Conservation (phyloP, 2,329 filamentous ascomycete genomes). For the Venturiaceae sp. region DNA sequence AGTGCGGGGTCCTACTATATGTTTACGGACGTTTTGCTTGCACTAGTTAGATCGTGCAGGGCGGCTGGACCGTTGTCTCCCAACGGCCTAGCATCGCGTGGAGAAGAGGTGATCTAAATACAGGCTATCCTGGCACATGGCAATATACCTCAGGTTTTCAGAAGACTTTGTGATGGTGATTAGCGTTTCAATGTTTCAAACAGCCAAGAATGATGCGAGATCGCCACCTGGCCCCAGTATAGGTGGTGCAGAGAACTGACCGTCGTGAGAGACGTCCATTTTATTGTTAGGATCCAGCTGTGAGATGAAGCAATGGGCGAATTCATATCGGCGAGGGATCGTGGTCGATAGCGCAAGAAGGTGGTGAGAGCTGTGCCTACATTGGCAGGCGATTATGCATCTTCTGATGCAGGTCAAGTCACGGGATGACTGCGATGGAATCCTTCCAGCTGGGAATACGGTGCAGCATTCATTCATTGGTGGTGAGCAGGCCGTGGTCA, state of each 20-base stretch:
- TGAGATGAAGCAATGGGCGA: not conserved
- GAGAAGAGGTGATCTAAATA: not conserved
- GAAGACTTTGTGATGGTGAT: too few species aligned
- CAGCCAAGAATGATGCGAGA: not conserved
- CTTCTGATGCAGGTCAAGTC: not conserved
- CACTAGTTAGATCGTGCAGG: not conserved
- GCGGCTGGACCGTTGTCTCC: not conserved
- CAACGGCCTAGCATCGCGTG: not conserved
- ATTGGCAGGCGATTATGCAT: not conserved
- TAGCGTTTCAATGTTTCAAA: not conserved
- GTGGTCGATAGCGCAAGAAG: not conserved
- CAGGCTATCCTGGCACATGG: not conserved
- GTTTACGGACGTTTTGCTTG: not conserved
- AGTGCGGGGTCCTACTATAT: not conserved
- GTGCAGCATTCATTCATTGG: too few species aligned
- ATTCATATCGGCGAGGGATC: not conserved
- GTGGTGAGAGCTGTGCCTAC: not conserved
- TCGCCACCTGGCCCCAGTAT: not conserved
- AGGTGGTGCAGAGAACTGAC: not conserved
- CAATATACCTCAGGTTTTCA: constrained; percentile 1
- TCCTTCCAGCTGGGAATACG: not conserved
- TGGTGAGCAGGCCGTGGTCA: too few species aligned
- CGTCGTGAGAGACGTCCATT: not conserved
- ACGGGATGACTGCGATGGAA: not conserved
- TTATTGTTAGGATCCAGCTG: not conserved